Base-by-base conservation (phyloP, 495 filamentous ascomycete genomes). In the Chlorociboria aeruginascens region DNA sequence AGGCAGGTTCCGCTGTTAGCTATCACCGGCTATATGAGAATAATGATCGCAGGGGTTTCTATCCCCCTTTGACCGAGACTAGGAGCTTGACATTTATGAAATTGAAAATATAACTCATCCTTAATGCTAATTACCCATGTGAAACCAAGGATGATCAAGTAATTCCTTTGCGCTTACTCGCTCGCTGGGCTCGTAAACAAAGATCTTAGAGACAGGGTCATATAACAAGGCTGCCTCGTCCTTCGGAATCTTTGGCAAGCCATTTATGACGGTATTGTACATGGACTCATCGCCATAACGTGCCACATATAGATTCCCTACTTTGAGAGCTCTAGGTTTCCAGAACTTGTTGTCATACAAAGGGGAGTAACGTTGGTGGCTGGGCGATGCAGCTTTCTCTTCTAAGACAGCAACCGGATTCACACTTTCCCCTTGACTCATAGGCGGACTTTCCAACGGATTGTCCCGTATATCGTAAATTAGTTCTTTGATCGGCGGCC, bases 111-210 rank as follows among this genome's bases (percentile, higher is more conserved):
- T n/a, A n/a, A n/a, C n/a, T n/a, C n/a, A n/a, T n/a, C 37, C 37
- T 8, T 14, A 39, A 39, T 9, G 36, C 42, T 45, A 44, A 41
- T 32, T 36, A 53, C 53, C 49, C 47, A 57, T 51, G 51, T 56
- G 54, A 60, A 54, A 55, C 53, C 57, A 58, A 52, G 54, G 54
- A 52, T 60, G 57, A 43, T 40, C 46, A 29, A 49, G 51, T 25
- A 55, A 39, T 36, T 51, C 44, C 33, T 34, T 43, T 32, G 44
- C 45, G 33, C 37, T 48, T 33, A 40, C 29, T 8, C 55, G 48
- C 35, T 52, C 48, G 40, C 39, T 12, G 25, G 55, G 48, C 40
- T 58, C 45, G 49, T 58, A 58, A 29, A 58, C 52, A 50, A 58
- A 55, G 25, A 55, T 52, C 40, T 50, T 52, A 13, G 52, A 58